Evolutionary conservation across 1,139 yeast genomes (phyloP), one percentile per base, ranked within the genome.

Genomic region (Taiozyma sp.): DNA sequence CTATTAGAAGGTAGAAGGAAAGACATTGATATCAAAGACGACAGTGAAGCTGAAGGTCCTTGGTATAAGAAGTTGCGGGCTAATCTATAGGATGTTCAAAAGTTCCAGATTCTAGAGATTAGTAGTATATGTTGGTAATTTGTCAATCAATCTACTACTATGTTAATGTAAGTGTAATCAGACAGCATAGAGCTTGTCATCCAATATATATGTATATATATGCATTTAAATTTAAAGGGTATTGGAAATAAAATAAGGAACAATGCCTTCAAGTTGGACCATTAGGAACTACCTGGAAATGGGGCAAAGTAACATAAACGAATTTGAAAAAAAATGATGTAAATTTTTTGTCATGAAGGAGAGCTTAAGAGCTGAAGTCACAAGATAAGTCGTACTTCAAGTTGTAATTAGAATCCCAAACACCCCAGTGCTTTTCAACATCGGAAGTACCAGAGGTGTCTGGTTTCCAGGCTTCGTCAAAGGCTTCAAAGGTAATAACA

Each of bases 401-500:
- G 46, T 69, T 67, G 70, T 80, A 71, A 65, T 76, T 67, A 50
- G 78, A 61, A 61, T 83, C 85, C 76, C 84, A 87, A 55, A 88
- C 87, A 76, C 97, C 97, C 96, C 96, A 91, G 78, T 88, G 82
- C 70, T 85, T 83, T 76, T 91, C 97, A 61, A 89, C 96, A 66
- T 83, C 92, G 56, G 82, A 74, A 57, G 90, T 84, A 64, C 92
- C 96, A 52, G 93, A 84, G 60, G 96, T 81, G 69, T 81, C 80
- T 64, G 97, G 96, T 78, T 92, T 92, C 96, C 97, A 92, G 56
- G 87, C 80, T 78, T 92, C 98, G 70, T 92, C 98, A 63, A 84
- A 85, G 50, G 96, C 97, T 79, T 92, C 98, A 66, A 92, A 92
- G 48, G 84, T 92, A 68, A 90, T 83, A 51, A 91, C 93, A 70